Conservation (phyloP, 1,139 yeast species). For the Yamadazyma diddensiae region DNA sequence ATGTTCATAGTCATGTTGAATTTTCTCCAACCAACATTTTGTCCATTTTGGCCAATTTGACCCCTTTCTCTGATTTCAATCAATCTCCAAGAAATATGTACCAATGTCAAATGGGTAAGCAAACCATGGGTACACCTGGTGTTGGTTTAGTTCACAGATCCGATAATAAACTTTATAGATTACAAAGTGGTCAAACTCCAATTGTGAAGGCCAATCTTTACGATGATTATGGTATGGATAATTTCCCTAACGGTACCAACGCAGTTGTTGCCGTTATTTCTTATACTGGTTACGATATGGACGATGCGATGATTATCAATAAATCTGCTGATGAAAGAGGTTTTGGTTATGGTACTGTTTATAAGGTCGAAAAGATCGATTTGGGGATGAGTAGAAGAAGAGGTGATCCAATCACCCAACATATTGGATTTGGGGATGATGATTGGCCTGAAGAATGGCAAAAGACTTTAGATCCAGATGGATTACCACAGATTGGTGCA, state of each 20-base stretch:
- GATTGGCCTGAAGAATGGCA: constrained; percentile 92
- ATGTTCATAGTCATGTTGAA: constrained; percentile 90
- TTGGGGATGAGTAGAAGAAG: constrained; percentile 73
- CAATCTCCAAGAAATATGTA: constrained; percentile 99
- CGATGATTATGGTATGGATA: constrained; percentile 97
- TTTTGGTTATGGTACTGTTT: constrained; percentile 94
- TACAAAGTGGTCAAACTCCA: constrained; percentile 97
- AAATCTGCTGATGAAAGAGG: constrained; percentile 98
- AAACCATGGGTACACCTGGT: constrained; percentile 99
- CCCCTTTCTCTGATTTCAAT: constrained; percentile 97
- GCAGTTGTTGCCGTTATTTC: constrained; percentile 99
- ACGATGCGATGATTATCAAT: constrained; percentile 98
- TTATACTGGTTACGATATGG: constrained; percentile 98
- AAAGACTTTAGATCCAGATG: constrained; percentile 85
- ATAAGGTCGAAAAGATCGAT: constrained; percentile 90
- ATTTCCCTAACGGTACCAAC: constrained; percentile 97
- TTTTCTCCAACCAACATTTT: constrained; percentile 91
- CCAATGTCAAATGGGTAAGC: constrained; percentile 99
- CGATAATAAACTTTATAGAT: constrained; percentile 88
- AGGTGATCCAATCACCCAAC: constrained; percentile 94
- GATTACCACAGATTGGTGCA: constrained; percentile 87
- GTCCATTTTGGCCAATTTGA: constrained; percentile 90
- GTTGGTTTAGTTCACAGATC: constrained; percentile 90
- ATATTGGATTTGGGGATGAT: constrained; percentile 91
- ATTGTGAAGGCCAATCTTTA: constrained; percentile 91